Evolutionary conservation across 208 protist genomes (phyloP).

Genomic region (Leishmania turanica): DNA sequence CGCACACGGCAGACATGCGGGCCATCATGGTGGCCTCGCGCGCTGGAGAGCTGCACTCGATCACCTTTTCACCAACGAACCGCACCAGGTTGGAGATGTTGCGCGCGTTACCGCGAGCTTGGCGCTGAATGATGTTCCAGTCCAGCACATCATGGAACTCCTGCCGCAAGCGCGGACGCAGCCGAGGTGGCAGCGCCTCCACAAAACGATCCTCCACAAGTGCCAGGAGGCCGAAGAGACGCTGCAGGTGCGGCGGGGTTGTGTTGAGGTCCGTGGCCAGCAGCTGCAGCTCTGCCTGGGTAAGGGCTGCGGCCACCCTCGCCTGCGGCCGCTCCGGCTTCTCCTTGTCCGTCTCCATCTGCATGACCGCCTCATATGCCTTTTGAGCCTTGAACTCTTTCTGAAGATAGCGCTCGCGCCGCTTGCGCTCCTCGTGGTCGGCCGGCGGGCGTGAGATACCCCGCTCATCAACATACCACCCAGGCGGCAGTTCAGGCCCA

Average conservation of each 20-base stretch:
- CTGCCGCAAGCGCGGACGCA: constrained; percentile 57
- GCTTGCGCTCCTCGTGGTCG: constrained; percentile 29
- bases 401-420: constrained; percentile 56
- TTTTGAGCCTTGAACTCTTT: constrained; percentile 73
- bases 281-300: constrained; percentile 50
- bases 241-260: constrained; percentile 41
- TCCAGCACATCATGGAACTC: constrained; percentile 81
- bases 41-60: constrained; percentile 60
- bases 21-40: constrained; percentile 48
- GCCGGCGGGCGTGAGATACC: constrained; percentile 63
- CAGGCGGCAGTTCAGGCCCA: constrained; percentile 63
- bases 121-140: constrained; percentile 63
- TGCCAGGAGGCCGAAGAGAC: constrained; percentile 52
- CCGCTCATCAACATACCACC: constrained; percentile 72
- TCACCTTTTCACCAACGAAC: constrained; percentile 70
- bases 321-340: constrained; percentile 25
- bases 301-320: constrained; percentile 31
- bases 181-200: constrained; percentile 65
- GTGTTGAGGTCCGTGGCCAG: constrained; percentile 63
- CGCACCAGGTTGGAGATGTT: constrained; percentile 63
- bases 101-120: constrained; percentile 34
- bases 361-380: constrained; percentile 70
- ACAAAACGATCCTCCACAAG: constrained; percentile 63
- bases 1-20: constrained; percentile 39
- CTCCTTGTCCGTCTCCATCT: constrained; percentile 32